A percentile compares a stretch with the other conserved stretches of the same genome.
Conservation (phyloP, 2,329 filamentous ascomycete species). For the Orbilia brochopaga region DNA sequence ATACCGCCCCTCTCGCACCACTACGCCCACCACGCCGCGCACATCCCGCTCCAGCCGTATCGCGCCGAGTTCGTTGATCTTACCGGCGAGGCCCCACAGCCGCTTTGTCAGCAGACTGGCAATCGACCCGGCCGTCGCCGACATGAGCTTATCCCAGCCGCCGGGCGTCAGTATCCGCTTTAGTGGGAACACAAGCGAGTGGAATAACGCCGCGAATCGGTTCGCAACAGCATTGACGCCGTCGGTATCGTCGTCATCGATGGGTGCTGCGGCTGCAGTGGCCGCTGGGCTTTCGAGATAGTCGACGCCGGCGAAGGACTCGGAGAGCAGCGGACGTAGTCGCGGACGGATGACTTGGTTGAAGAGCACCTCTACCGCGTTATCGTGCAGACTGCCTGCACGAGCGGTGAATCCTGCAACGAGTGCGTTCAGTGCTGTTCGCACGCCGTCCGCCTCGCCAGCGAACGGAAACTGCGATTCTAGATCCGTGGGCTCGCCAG, state of each 20-base stretch:
- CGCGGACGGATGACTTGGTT: conserved; percentile 84
- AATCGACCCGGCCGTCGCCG: conserved; percentile 75
- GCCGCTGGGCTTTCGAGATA: conserved; percentile 73
- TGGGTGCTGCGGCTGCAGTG: conserved; percentile 53
- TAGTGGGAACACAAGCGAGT: conserved; percentile 81
- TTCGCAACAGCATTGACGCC: conserved; percentile 73
- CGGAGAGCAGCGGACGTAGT: conserved; percentile 79
- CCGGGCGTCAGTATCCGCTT: conserved; percentile 79
- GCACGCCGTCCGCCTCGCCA: conserved; percentile 73
- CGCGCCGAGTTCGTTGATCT: conserved; percentile 80
- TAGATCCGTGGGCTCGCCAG: conserved; percentile 58
- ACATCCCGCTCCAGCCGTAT: conserved; percentile 85
- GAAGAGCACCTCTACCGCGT: conserved; percentile 85
- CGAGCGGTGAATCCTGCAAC: conserved; percentile 76
- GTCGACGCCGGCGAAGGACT: conserved; percentile 90
- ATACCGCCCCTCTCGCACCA: conserved; percentile 74
- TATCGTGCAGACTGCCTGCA: conserved; percentile 78
- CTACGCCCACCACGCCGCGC: conserved; percentile 72
- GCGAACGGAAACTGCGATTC: conserved; percentile 78
- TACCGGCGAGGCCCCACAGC: conserved; percentile 78
- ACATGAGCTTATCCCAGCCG: conserved; percentile 77
- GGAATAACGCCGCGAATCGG: conserved; percentile 85
- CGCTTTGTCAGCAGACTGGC: conserved; percentile 83
- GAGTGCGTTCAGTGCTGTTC: conserved; percentile 71
- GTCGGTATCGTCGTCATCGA: conserved; percentile 60